Evolutionary conservation across 139 green algal species (phyloP), one percentile per base, ranked within the genome.

Genomic region (Limnomonas spitsbergensis): DNA sequence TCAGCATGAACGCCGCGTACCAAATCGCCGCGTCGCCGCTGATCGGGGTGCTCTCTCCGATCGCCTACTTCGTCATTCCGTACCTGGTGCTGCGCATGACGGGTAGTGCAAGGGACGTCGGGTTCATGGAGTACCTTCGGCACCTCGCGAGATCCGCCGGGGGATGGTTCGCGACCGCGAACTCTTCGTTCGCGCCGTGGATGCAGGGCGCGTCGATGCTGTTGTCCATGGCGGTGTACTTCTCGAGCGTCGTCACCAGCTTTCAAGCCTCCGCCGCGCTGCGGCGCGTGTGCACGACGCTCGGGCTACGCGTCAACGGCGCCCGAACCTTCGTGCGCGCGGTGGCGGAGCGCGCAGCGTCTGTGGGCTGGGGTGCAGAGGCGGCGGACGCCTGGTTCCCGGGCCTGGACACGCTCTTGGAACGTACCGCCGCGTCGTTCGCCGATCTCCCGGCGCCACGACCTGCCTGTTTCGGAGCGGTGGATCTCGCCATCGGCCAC

Each of bases 31-130:
- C 24, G 35, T 20, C 69, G 6, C 69, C 69, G 14, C 20, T n/a
- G 35, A 42, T 76, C 35, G 35, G 35, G 20, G 37, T 35, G 26
- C 69, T 76, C 34, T 52, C 69, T 14, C 69, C 69, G 35, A 14
- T 76, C 9, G 4, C 53, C 34, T 47, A 47, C 69, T 47, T 76
- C 35, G 14, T 76, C 35, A n/a, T 76, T n/a, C 69, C 69, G 9
- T 76, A 76, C 69, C n/a, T 76, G 26, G 14, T 76, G 4, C 37
- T 76, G 4, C 24, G 34, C 69, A 20, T 72, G 47, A 29, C 47
- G 14, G n/a, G n/a, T n/a, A n/a, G n/a, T n/a, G n/a, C n/a, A n/a
- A n/a, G n/a, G n/a, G n/a, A n/a, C n/a, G n/a, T n/a, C n/a, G n/a
- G n/a, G n/a, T n/a, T n/a, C n/a, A n/a, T n/a, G n/a, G n/a, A n/a